Evolutionary conservation across 1,139 yeast species (phyloP).

Genomic region (Nakaseomyces sp.): DNA sequence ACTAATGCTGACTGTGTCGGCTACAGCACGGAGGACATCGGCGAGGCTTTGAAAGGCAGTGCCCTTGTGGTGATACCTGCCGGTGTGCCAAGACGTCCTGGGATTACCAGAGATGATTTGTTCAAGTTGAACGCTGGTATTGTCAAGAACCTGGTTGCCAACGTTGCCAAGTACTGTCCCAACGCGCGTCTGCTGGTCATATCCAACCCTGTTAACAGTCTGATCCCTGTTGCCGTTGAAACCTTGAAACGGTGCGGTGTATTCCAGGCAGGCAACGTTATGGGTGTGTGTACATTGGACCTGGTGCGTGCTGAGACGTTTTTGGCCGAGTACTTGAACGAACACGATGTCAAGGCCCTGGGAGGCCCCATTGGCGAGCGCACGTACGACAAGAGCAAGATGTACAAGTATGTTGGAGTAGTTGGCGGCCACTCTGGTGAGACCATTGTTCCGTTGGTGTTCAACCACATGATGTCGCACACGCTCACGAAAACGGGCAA

Average conservation of each 20-base stretch:
- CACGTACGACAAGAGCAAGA: slow-evolving; percentile 25
- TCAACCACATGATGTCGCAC: slow-evolving; percentile 14
- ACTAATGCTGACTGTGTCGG: slow-evolving; percentile 34
- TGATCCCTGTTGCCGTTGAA: slow-evolving; percentile 69
- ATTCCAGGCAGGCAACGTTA: slow-evolving; percentile 53
- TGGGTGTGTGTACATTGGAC: slow-evolving; percentile 69
- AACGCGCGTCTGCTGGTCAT: slow-evolving; percentile 57
- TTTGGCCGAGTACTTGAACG: slow-evolving; percentile 35
- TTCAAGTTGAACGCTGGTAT: slow-evolving; percentile 68
- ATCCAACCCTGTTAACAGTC: slow-evolving; percentile 68
- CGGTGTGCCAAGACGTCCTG: slow-evolving; percentile 76
- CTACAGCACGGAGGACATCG: slow-evolving; percentile 43
- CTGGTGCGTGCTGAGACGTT: slow-evolving; percentile 63
- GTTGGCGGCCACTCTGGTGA: slow-evolving; percentile 75
- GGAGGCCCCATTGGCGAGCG: slow-evolving; percentile 9
- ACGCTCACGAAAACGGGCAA: slow-evolving; percentile 29
- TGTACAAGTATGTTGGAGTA: slow-evolving; percentile 48
- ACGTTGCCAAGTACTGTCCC: slow-evolving; percentile 51
- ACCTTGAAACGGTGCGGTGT: slow-evolving; percentile 44
- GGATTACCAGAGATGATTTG: slow-evolving; percentile 71
- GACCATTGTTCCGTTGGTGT: slow-evolving; percentile 54
- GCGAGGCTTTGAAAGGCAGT: slow-evolving; percentile 44
- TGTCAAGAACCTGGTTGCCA: slow-evolving; percentile 50
- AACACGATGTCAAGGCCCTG: slow-evolving; percentile 9
- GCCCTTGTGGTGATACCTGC: slow-evolving; percentile 67